phyloP scores from a whole-genome alignment of 208 protist genomes.

The Borovskyia barvae region DNA sequence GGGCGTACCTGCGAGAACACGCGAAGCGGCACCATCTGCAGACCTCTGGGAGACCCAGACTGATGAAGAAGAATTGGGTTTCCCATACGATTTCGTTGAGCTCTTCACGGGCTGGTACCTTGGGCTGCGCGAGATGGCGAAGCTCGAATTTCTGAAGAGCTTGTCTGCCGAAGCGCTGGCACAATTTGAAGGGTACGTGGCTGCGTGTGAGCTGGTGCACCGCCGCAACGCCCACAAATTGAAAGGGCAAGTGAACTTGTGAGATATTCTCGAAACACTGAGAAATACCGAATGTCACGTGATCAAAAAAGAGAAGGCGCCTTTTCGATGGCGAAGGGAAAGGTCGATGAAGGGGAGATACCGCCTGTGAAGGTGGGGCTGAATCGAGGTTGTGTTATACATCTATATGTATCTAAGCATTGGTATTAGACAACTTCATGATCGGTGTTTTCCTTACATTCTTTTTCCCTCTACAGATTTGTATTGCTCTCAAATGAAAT shows the following conservation, averaged over 20 bases:
- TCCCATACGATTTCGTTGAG: conserved; percentile 96
- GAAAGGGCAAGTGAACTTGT: conserved; percentile 68
- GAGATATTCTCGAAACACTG: too few relatives aligned
- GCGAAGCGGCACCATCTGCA: conserved; percentile 89
- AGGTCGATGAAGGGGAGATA: too few relatives aligned
- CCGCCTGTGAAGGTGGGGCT: too few relatives aligned
- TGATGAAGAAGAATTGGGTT: conserved; percentile 96
- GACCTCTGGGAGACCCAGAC: conserved; percentile 96
- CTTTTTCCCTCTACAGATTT: too few relatives aligned
- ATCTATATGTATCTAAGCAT: too few relatives aligned
- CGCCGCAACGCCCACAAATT: conserved; percentile 92
- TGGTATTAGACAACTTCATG: too few relatives aligned
- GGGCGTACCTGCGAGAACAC: conserved; percentile 78
- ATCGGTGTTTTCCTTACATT: too few relatives aligned
- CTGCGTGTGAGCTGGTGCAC: conserved; percentile 80
- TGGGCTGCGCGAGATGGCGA: conserved; percentile 40
- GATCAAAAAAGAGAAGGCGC: neutral
- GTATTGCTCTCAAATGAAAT: too few relatives aligned
- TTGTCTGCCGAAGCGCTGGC: conserved; percentile 47
- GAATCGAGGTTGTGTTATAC: too few relatives aligned
- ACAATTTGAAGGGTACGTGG: conserved; percentile 77
- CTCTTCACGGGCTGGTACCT: conserved; percentile 91
- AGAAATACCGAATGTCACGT: too few relatives aligned
- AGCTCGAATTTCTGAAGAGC: conserved; percentile 41
- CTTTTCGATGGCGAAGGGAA: too few relatives aligned